Evolutionary conservation across 768 basidiomycete species (phyloP).

Genomic region (Boletus sp.): DNA sequence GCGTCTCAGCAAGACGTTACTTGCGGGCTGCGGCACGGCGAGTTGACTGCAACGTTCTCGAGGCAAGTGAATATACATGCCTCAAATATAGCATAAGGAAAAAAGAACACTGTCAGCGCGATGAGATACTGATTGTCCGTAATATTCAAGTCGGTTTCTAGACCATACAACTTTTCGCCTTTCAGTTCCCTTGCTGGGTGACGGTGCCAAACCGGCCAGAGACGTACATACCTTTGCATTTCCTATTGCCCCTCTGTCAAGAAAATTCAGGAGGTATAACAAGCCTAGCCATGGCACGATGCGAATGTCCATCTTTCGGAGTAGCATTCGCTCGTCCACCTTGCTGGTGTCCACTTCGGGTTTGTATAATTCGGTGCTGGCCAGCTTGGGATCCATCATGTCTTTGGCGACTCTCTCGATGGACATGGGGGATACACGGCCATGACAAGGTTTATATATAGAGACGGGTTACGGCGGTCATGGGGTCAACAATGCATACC

Average conservation of each 20-base stretch:
- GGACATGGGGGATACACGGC: slow-evolving; percentile 1
- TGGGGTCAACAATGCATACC: not conserved
- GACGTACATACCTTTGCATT: slow-evolving; percentile 58
- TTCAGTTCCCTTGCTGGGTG: not conserved
- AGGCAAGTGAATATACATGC: slow-evolving; percentile 31
- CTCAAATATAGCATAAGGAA: slow-evolving; percentile 69
- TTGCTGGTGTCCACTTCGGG: slow-evolving; percentile 50
- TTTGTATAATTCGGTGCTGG: slow-evolving; percentile 36
- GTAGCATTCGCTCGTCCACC: slow-evolving; percentile 52
- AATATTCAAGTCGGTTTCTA: slow-evolving; percentile 55
- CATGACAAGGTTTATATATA: not conserved
- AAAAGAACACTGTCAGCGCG: slow-evolving; percentile 73
- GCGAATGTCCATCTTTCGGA: slow-evolving; percentile 59
- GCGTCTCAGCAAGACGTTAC: slow-evolving; percentile 57
- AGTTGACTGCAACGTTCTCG: not conserved
- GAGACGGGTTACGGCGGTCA: not conserved
- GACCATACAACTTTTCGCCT: slow-evolving; percentile 48
- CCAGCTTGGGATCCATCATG: not conserved
- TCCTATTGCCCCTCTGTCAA: slow-evolving; percentile 62
- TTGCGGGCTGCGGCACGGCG: slow-evolving; percentile 44
- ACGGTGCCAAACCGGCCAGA: not conserved
- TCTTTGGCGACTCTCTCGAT: not conserved
- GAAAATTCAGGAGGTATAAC: slow-evolving; percentile 72
- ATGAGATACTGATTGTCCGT: slow-evolving; percentile 64
- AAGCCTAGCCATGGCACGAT: slow-evolving; percentile 75